A percentile compares a stretch with the other conserved stretches of the same genome.
Evolutionary conservation across 176 grass and related monocot species (phyloP).

Genomic region (Zea mays): DNA sequence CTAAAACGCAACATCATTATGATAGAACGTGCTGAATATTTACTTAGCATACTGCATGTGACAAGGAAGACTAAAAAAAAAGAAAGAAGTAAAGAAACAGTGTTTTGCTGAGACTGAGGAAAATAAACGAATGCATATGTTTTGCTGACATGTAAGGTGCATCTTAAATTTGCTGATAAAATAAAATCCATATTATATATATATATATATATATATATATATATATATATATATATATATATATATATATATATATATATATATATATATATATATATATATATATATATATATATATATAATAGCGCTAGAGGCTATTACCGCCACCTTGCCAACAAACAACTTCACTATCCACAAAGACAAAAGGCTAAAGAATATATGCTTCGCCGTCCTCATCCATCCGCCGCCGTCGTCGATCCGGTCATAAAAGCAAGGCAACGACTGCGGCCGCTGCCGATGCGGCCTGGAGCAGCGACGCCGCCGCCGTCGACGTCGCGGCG

Average conservation of each 20-base stretch:
- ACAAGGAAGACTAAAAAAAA: neutral
- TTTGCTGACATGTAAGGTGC: too few relatives aligned
- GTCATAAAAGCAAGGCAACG: constrained; percentile 37
- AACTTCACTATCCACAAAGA: constrained; percentile 36
- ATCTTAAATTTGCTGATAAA: too few relatives aligned
- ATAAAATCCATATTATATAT: too few relatives aligned
- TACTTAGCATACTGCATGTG: constrained; percentile 11
- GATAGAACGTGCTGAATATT: neutral
- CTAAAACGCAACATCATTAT: neutral
- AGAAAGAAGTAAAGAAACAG: neutral
- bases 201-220: too few relatives aligned
- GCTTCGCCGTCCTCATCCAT: constrained; percentile 37
- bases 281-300: too few relatives aligned
- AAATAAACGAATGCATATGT: constrained; percentile 30
- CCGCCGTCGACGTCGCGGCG: constrained; percentile 7
- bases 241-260: too few relatives aligned
- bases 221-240: too few relatives aligned
- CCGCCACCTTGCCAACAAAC: constrained; percentile 3
- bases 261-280: too few relatives aligned
- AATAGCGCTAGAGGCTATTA: neutral
- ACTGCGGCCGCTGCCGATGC: constrained; percentile 20
- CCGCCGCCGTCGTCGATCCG: too few relatives aligned
- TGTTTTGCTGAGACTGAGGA: constrained; percentile 8
- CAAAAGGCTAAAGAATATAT: constrained; percentile 45
- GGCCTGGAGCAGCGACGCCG: constrained; percentile 29